Base-by-base conservation (phyloP, 2,329 filamentous ascomycete genomes). In the Calonectria multiphialidica region DNA sequence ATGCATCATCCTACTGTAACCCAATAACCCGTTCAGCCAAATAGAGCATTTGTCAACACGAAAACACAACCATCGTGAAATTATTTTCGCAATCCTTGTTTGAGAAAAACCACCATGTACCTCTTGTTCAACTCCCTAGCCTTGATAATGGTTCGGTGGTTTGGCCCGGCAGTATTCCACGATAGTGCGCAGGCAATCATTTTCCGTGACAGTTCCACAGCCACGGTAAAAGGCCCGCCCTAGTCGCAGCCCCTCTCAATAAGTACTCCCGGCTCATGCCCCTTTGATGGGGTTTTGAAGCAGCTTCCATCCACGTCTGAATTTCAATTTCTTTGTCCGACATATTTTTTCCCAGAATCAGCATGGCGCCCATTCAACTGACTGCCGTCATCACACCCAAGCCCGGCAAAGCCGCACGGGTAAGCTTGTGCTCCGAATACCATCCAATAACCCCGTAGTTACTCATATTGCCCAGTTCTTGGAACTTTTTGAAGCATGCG, bases 361-460 rank as follows among this genome's bases (percentile, higher is more conserved):
- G n/a, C 21, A 77, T 76, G 73, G 71, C 74, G 18, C 68, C 70
- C 47, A 72, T 80, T 37, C 73, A 78, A 33, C 73, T 80, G 45
- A 79, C 78, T 33, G 79, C 75, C 23, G 68, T 78, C 72, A 72
- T 81, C 59, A 80, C 76, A n/a, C 76, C 78, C 25, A 80, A 79
- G 64, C 72, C 79, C 15, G 79, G 77, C 47, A 79, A 79, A 67
- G 64, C 66, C n/a, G 49, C 75, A 42, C 70, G 75, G 25, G 76
- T 76, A 71, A 70, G 75, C 65, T 55, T 15, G n/a, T 59, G 63
- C 57, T 3, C 21, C 21, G 21, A 42, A 30, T 13, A 33, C 6
- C 47, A 33, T 37, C 25, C 62, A 42, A 47, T 25, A 10, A 33
- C 7, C 30, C 1, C 23, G 5, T 21, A 44, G 25, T 42, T 16